phyloP scores from a whole-genome alignment of 768 basidiomycete genomes.

The Gymnopilus dilepis region DNA sequence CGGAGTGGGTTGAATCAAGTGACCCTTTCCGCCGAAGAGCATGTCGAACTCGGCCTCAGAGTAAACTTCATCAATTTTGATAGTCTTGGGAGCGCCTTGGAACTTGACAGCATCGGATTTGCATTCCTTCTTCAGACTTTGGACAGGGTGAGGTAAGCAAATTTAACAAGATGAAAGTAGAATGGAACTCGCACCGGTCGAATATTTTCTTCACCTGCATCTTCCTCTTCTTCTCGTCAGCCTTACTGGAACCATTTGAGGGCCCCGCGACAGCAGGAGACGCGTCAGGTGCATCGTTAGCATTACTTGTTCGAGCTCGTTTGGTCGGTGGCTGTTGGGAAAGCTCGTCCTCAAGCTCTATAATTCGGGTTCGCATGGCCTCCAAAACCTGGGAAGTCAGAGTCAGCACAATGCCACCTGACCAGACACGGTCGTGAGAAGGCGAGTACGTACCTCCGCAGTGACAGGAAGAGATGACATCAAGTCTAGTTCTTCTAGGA shows the following conservation, averaged over 20 bases:
- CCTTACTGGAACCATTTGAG: slow-evolving; percentile 32
- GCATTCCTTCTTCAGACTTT: slow-evolving; percentile 47
- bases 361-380: slow-evolving; percentile 36
- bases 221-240: slow-evolving; percentile 45
- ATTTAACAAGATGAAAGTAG: slow-evolving; percentile 14
- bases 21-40: slow-evolving; percentile 41
- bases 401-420: background rate
- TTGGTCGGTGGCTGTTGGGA: slow-evolving; percentile 35
- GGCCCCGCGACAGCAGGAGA: slow-evolving; percentile 16
- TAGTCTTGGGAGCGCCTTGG: slow-evolving; percentile 41
- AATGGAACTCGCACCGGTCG: slow-evolving; percentile 31
- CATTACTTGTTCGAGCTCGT: slow-evolving; percentile 32
- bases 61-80: slow-evolving; percentile 46
- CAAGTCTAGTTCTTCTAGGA: slow-evolving; percentile 1
- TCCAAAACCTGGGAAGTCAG: slow-evolving; percentile 28
- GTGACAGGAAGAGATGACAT: slow-evolving; percentile 9
- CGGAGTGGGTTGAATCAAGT: slow-evolving; percentile 44
- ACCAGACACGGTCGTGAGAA: background rate
- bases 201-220: slow-evolving; percentile 45
- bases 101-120: slow-evolving; percentile 45
- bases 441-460: background rate
- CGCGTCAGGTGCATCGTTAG: slow-evolving; percentile 12
- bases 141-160: background rate
- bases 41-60: slow-evolving; percentile 40
- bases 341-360: slow-evolving; percentile 41